Base-by-base conservation (phyloP, 805 yeast species). In the Saturnispora quitensis region DNA sequence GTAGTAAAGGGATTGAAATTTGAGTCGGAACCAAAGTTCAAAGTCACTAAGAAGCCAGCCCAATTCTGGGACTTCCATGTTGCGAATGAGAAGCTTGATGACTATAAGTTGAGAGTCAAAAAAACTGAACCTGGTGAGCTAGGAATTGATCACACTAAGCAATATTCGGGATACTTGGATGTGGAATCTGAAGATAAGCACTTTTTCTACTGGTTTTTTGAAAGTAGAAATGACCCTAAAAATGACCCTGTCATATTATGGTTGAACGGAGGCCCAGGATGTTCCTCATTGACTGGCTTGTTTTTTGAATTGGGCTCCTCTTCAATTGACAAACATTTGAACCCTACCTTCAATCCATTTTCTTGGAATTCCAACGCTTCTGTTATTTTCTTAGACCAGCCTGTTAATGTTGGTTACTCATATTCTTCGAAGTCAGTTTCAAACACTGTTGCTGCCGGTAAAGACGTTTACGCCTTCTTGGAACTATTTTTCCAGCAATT, bases 261-360 rank as follows among this genome's bases (percentile, higher is more conserved):
- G 98, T 73, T 90, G 60, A 90, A 90, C 64, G 97, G 97, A 57
- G 97, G 97, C 5, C 97, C 97, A 36, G 97, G 97, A 12, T 90
- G 97, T 65, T 87, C 96, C 0, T 87, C 96, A 1, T 70, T 89
- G 64, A 87, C 95, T 34, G 97, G 97, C 8, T 72, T 90, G 53
- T 80, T 91, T 60, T 89, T 90, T 62, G 98, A 91, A 67, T 76
- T 89, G 62, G 98, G 98, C 25, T 96, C 97, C 5, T 78, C 96
- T 0, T 74, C 83, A 13, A 80, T 91, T 53, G 81, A 78, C 55
- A 67, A 77, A 35, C 75, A 78, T 51, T 68, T 85, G 58, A 77
- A 80, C 60, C 89, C 95, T n/a, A 76, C 77, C 31, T 73, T 69
- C 66, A 91, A 91, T 69, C 91, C 93, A 20, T 73, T 80, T 69